phyloP scores from a whole-genome alignment of 192 early-diverging fungal species.

The Coemansia sp. region DNA sequence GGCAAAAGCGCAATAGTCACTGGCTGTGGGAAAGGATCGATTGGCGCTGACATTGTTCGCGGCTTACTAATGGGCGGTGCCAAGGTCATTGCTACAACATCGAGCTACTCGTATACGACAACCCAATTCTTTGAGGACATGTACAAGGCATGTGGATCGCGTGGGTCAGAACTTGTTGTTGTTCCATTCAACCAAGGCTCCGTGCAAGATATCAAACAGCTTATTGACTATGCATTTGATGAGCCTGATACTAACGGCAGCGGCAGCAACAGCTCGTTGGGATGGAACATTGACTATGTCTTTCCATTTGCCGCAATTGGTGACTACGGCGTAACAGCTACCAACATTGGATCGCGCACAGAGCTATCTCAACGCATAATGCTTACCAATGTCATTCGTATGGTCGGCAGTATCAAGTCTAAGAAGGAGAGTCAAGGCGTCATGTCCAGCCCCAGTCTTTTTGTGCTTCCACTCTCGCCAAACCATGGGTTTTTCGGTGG shows the following conservation, averaged over 20 bases:
- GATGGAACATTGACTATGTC: conserved; percentile 91
- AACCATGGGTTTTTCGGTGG: conserved; percentile 93
- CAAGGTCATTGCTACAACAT: conserved; percentile 83
- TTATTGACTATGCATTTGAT: conserved; percentile 82
- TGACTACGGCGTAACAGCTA: conserved; percentile 81
- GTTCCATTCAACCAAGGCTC: conserved; percentile 96
- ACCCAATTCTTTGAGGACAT: conserved; percentile 87
- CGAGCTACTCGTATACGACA: conserved; percentile 76
- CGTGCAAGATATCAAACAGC: conserved; percentile 71
- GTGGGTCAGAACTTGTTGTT: conserved; percentile 82
- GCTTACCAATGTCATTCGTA: conserved; percentile 87
- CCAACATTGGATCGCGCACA: conserved; percentile 77
- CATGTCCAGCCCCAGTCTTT: conserved; percentile 73
- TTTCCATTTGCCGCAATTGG: conserved; percentile 93
- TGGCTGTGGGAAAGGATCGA: conserved; percentile 86
- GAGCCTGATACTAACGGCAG: conserved; percentile 18
- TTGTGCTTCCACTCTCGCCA: conserved; percentile 87
- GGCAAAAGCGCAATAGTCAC: conserved; percentile 82
- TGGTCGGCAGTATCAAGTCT: conserved; percentile 83
- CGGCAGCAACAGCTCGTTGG: conserved; percentile 60
- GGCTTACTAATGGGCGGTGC: conserved; percentile 87
- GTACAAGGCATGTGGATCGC: conserved; percentile 83
- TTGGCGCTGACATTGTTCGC: conserved; percentile 86
- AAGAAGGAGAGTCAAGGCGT: conserved; percentile 75
- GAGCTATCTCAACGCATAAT: conserved; percentile 92